Evolutionary conservation across 1,139 yeast genomes (phyloP).

Genomic region (Meyerozyma sp.): DNA sequence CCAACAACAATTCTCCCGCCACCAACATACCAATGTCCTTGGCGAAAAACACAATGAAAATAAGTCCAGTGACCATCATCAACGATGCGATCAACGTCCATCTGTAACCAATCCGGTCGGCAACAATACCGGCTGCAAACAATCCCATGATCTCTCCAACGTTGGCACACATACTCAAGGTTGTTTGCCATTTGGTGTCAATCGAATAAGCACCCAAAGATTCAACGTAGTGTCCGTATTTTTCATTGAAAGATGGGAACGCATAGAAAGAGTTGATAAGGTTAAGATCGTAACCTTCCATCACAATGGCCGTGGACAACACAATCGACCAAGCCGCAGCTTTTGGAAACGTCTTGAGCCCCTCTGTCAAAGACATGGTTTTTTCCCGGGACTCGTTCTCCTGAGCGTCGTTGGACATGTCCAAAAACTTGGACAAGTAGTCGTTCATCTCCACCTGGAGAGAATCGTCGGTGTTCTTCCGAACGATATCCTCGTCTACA

Average conservation of each 20-base stretch:
- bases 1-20: constrained; percentile 43
- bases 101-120: constrained; percentile 45
- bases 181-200: constrained; percentile 45
- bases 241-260: constrained; percentile 31
- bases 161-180: constrained; percentile 37
- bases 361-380: constrained; percentile 12
- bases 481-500: constrained; percentile 10
- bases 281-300: constrained; percentile 45
- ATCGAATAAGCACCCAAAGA: constrained; percentile 20
- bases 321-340: constrained; percentile 44
- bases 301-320: constrained; percentile 35
- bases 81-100: constrained; percentile 35
- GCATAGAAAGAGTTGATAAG: constrained; percentile 37
- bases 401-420: constrained; percentile 13
- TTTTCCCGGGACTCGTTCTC: constrained; percentile 14
- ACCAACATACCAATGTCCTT: constrained; percentile 32
- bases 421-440: constrained; percentile 9
- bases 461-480: constrained; percentile 13
- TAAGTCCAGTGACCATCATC: constrained; percentile 29
- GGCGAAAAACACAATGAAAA: constrained; percentile 47
- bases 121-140: constrained; percentile 36
- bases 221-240: constrained; percentile 28
- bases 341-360: constrained; percentile 21
- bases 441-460: constrained; percentile 13
- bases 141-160: constrained; percentile 46